phyloP scores from a whole-genome alignment of 2,329 filamentous ascomycete species.

The Chalara sp. region DNA sequence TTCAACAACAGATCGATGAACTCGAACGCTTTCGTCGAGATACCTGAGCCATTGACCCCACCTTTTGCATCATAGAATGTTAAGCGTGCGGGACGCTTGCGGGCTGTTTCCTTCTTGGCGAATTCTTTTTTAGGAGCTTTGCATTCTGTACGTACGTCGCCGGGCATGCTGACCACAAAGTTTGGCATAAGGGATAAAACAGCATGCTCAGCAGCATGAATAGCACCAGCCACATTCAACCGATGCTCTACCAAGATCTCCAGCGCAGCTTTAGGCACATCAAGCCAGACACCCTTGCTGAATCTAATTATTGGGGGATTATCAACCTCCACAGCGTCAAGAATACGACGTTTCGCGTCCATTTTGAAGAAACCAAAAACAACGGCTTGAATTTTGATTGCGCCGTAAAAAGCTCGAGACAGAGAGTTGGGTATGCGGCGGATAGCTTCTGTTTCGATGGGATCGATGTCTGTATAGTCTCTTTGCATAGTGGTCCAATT shows the following conservation, averaged over 20 bases:
- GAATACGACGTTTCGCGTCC: conserved; percentile 75
- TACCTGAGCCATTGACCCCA: conserved; percentile 74
- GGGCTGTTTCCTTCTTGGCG: conserved; percentile 55
- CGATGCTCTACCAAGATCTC: conserved; percentile 67
- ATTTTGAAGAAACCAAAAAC: conserved; percentile 98
- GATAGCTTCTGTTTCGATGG: conserved; percentile 84
- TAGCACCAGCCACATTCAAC: conserved; percentile 79
- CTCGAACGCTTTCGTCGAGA: conserved; percentile 89
- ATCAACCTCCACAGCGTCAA: conserved; percentile 89
- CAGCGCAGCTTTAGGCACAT: conserved; percentile 73
- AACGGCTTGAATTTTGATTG: conserved; percentile 77
- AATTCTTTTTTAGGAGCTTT: conserved; percentile 88
- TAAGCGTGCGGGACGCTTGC: conserved; percentile 80
- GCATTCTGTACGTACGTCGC: conserved; percentile 91
- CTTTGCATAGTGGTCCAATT: conserved; percentile 93
- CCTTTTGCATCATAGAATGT: conserved; percentile 97
- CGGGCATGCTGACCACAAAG: conserved; percentile 83
- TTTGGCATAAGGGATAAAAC: conserved; percentile 81
- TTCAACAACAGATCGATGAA: conserved; percentile 74
- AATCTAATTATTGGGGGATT: conserved; percentile 83
- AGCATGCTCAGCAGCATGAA: conserved; percentile 92
- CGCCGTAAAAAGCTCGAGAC: conserved; percentile 75
- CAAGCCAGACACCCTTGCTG: conserved; percentile 92
- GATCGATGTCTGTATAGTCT: conserved; percentile 91
- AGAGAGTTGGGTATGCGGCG: conserved; percentile 57